phyloP scores from a whole-genome alignment of 805 yeast species.

The Metschnikowia aberdeeniae region DNA sequence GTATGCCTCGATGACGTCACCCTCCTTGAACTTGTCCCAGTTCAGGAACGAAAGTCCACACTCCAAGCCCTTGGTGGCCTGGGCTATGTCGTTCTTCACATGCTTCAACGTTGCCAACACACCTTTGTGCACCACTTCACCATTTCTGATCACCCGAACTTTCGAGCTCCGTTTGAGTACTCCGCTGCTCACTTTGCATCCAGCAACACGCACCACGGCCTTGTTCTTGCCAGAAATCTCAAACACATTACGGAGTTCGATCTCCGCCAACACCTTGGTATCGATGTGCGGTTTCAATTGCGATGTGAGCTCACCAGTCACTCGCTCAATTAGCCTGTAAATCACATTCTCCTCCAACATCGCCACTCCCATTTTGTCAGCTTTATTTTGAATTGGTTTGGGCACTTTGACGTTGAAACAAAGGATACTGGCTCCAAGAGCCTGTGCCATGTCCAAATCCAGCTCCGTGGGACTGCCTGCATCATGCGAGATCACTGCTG shows the following conservation, averaged over 20 bases:
- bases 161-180: constrained; percentile 53
- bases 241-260: constrained; percentile 68
- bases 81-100: constrained; percentile 71
- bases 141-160: constrained; percentile 55
- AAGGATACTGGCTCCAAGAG: constrained; percentile 59
- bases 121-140: constrained; percentile 51
- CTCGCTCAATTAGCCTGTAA: constrained; percentile 83
- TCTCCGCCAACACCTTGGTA: constrained; percentile 60
- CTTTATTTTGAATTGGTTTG: constrained; percentile 56
- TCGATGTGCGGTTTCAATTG: constrained; percentile 65
- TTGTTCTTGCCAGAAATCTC: constrained; percentile 57
- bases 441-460: constrained; percentile 38
- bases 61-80: constrained; percentile 80
- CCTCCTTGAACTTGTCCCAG: constrained; percentile 67
- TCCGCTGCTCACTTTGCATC: constrained; percentile 78
- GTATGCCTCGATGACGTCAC: constrained; percentile 70
- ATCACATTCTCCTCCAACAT: constrained; percentile 73
- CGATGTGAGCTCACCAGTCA: constrained; percentile 57
- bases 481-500: constrained; percentile 64
- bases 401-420: constrained; percentile 75
- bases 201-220: constrained; percentile 66
- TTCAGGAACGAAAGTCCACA: constrained; percentile 77
- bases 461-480: constrained; percentile 69
- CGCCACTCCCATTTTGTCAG: constrained; percentile 52
- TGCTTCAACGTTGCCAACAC: constrained; percentile 70